Evolutionary conservation across 2,329 filamentous ascomycete genomes (phyloP).

Genomic region (Colletotrichum aenigma): DNA sequence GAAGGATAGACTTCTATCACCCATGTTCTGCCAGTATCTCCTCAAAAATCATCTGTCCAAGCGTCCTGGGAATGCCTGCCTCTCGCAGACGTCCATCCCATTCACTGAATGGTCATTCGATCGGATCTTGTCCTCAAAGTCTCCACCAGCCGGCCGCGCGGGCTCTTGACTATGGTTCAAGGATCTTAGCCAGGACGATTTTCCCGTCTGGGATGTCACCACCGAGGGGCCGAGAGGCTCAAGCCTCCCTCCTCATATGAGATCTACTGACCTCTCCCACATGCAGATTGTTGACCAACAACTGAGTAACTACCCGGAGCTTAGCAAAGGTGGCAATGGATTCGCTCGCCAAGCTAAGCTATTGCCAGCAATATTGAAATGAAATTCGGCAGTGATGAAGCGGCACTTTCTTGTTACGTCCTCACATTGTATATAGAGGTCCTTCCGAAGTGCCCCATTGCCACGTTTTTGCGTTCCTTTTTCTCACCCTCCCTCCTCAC

Average conservation of each 20-base stretch:
- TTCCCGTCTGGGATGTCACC: background rate
- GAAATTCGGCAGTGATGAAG: background rate
- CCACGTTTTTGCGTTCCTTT: background rate
- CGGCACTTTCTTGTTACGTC: background rate
- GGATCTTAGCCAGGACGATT: background rate
- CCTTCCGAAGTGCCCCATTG: background rate
- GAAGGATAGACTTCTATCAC: background rate
- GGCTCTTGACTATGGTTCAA: background rate
- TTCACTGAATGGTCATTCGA: background rate
- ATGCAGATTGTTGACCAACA: background rate
- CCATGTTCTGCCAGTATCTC: background rate
- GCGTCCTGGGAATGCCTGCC: background rate
- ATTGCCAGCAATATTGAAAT: background rate
- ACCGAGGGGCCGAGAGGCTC: background rate
- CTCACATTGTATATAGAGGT: background rate
- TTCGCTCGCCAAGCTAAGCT: background rate
- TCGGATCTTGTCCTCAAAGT: background rate
- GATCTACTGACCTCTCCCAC: background rate
- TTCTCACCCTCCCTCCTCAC: background rate
- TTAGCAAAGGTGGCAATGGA: background rate
- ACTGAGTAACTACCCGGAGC: background rate
- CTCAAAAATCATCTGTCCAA: background rate
- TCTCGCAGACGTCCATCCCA: background rate
- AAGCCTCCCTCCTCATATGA: background rate
- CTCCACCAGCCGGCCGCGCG: background rate